phyloP scores from a whole-genome alignment of 495 filamentous ascomycete genomes.

The Penicillium desertorum region DNA sequence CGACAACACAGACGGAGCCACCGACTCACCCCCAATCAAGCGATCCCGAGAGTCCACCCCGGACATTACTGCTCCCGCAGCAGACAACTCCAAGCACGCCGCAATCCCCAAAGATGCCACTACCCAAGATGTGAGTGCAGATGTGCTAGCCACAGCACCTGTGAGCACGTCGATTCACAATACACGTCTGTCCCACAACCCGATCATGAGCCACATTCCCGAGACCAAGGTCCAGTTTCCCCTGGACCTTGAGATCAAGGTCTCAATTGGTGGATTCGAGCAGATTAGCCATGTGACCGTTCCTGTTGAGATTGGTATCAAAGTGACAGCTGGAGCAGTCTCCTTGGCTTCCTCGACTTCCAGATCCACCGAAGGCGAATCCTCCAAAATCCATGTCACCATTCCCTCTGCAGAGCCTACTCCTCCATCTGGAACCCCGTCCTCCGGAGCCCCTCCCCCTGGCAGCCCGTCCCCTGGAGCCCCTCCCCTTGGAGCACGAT shows the following conservation, averaged over 20 bases:
- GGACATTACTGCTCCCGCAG: conserved; percentile 1
- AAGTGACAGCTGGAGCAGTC: neutral
- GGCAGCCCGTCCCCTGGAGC: neutral
- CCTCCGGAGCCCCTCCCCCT: neutral
- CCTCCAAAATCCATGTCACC: neutral
- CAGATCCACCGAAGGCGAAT: neutral
- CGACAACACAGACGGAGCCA: conserved; percentile 34
- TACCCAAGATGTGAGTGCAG: conserved; percentile 24
- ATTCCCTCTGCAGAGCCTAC: neutral
- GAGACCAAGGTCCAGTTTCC: neutral
- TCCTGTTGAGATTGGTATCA: neutral
- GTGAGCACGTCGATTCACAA: neutral
- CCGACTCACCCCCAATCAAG: conserved; percentile 33
- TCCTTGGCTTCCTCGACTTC: neutral
- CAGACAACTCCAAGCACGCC: conserved; percentile 3
- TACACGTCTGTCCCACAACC: no score
- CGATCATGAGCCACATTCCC: no score
- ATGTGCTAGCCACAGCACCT: neutral
- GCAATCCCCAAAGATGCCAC: neutral
- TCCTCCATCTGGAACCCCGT: neutral
- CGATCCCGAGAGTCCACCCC: conserved; percentile 47
- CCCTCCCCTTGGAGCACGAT: no score
- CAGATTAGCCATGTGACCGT: neutral
- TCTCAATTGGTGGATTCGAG: neutral
- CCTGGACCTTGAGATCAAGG: neutral